Evolutionary conservation across 352 stramenopile species (phyloP).

Genomic region (Nothophytophthora sp.): DNA sequence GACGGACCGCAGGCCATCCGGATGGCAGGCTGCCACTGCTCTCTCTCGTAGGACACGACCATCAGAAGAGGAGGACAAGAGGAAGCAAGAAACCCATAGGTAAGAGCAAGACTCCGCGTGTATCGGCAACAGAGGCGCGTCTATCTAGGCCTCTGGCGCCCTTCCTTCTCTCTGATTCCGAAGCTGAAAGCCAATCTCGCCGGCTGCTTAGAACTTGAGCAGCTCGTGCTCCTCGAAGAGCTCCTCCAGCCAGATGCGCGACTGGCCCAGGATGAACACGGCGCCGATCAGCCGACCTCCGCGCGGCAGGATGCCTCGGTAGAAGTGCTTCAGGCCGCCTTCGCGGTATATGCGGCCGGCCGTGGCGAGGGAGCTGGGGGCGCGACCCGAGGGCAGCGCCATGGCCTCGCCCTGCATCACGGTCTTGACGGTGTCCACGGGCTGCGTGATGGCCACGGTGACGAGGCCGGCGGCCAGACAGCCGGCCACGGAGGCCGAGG

Average conservation of each 20-base stretch:
- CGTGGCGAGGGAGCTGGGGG: conserved; percentile 34
- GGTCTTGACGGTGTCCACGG: conserved; percentile 83
- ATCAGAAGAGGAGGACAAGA: too few relatives aligned
- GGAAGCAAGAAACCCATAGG: too few relatives aligned
- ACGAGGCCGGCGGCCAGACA: conserved; percentile 68
- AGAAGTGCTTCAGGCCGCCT: conserved; percentile 57
- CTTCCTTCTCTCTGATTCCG: too few relatives aligned
- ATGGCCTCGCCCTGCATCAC: conserved; percentile 84
- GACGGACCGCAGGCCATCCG: conserved; percentile 23
- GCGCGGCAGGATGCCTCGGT: conserved; percentile 68
- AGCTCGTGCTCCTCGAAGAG: conserved; percentile 64
- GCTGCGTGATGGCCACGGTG: conserved; percentile 74
- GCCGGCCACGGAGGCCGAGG: conserved; percentile 56
- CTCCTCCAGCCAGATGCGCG: conserved; percentile 65
- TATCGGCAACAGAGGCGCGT: too few relatives aligned
- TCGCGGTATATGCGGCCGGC: conserved; percentile 45
- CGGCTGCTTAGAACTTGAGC: conserved; percentile 25
- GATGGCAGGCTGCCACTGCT: conserved; percentile 58
- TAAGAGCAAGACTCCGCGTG: too few relatives aligned
- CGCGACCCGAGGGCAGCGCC: conserved; percentile 28
- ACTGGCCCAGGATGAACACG: conserved; percentile 82
- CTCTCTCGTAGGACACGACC: conserved; percentile 50
- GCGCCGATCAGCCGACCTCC: conserved; percentile 70
- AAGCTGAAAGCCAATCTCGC: background rate
- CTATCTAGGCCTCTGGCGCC: too few relatives aligned